These are phyloP conservation scores for Elsinoe fawcettii DNA, from an alignment of 2,329 filamentous ascomycete species.

Conservation along the genomic window DNA sequence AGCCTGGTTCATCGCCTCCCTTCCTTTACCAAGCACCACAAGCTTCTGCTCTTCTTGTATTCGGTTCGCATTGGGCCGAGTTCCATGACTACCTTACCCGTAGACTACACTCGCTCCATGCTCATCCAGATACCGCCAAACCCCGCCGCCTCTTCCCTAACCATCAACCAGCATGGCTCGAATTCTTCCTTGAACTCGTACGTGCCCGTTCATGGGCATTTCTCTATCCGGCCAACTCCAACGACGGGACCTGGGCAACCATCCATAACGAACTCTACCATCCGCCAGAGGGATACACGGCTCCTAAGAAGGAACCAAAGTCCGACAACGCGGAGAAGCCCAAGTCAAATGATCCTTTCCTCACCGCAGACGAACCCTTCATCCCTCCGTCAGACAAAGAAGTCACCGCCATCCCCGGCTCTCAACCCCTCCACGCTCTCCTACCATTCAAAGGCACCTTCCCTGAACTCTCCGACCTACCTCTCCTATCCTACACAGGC, in stretches of 20 bases:
- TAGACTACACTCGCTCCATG: conserved; percentile 40
- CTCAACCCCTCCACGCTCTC: conserved; percentile 36
- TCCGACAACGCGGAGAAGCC: conserved; percentile 6
- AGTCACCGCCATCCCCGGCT: conserved; percentile 44
- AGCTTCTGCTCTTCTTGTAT: conserved; percentile 72
- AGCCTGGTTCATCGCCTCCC: conserved; percentile 39
- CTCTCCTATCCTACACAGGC: conserved; percentile 60
- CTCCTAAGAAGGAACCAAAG: background rate
- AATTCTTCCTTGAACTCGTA: conserved; percentile 69
- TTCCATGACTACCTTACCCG: conserved; percentile 71
- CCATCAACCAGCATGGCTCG: conserved; percentile 66
- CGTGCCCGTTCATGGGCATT: conserved; percentile 69
- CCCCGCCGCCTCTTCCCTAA: conserved; percentile 54
- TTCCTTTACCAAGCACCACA: conserved; percentile 83
- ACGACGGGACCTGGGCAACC: conserved; percentile 58
- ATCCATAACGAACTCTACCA: conserved; percentile 69
- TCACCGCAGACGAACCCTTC: conserved; percentile 26
- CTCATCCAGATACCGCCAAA: conserved; percentile 19
- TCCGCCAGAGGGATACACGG: conserved; percentile 58
- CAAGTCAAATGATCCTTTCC: conserved; percentile 29
- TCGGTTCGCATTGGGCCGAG: conserved; percentile 80
- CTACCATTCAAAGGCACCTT: conserved; percentile 44
- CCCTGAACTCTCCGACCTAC: conserved; percentile 43
- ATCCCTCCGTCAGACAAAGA: conserved; percentile 34
- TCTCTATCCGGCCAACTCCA: conserved; percentile 60